Evolutionary conservation across 2,329 filamentous ascomycete species (phyloP), one percentile per base, ranked within the genome.

Genomic region (Lachnellula occidentalis): DNA sequence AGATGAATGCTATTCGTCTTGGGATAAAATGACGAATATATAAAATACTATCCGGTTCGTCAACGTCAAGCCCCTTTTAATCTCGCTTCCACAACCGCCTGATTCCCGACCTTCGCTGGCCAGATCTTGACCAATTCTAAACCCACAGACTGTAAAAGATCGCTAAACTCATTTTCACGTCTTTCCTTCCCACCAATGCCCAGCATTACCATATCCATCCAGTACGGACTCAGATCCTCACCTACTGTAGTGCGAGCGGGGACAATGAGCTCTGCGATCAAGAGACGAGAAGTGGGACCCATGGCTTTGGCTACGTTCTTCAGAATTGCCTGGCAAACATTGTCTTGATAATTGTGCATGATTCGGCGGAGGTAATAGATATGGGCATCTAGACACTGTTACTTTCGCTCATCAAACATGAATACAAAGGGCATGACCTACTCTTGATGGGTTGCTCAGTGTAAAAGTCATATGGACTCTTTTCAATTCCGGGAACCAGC

Each of bases 381-480:
- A 45, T 67, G 61, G 34, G 64, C 66, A 52, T 66, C 64, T 64
- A 17, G 36, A 39, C 36, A 17, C n/a, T 39, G 4, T 39, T 39
- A 39, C 15, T 17, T 4, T 39, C n/a, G 36, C 4, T 15, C 11
- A 11, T 31, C 2, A 31, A 31, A 31, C 27, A 11, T 31, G 48
- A 9, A n/a, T 4, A 24, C 22, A 37, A 37, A 21, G 22, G 34
- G 11, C 9, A 21, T 5, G 9, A 46, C 51, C 11, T 54, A 3
- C 72, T 73, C 22, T 64, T 68, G 7, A 76, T 57, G 0, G 72
- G 72, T 50, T 76, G 73, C 5, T 69, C 65, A 0, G 65, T 69
- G 52, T 75, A 72, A 56, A 74, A 71, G 50, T 75, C 69, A 54
- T 75, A 67, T 2, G 61, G 57, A 50, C 65, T 62, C 2, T 64